phyloP scores from a whole-genome alignment of 2,329 filamentous ascomycete genomes.

The Pyrenophora seminiperda region DNA sequence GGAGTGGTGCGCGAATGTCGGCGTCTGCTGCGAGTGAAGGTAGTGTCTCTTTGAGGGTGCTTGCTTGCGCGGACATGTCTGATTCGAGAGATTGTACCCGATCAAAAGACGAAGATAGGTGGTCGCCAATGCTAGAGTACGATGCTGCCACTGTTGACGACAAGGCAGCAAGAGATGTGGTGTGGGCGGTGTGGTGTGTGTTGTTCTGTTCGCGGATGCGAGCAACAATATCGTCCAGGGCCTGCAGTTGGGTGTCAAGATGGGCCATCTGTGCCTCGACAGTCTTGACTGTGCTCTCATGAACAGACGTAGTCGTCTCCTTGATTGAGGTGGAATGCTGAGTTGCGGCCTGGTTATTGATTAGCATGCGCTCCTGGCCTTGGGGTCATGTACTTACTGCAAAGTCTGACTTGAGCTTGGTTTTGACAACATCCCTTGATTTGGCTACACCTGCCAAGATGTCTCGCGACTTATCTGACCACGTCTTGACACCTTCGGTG shows the following conservation, averaged over 20 bases:
- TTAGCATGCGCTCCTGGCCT: conserved; percentile 27
- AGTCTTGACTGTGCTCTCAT: conserved; percentile 86
- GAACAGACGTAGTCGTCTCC: conserved; percentile 80
- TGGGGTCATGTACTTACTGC: conserved; percentile 58
- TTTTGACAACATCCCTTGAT: conserved; percentile 79
- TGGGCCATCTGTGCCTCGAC: conserved; percentile 88
- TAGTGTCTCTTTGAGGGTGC: conserved; percentile 64
- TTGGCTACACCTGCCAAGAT: conserved; percentile 73
- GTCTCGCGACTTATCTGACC: conserved; percentile 70
- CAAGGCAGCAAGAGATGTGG: conserved; percentile 68
- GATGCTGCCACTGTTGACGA: conserved; percentile 72
- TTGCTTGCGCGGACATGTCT: conserved; percentile 67
- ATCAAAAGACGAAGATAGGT: conserved; percentile 71
- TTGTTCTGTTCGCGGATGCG: conserved; percentile 82
- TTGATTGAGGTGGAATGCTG: conserved; percentile 84
- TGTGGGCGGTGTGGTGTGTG: conserved; percentile 72
- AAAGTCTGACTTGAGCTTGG: conserved; percentile 85
- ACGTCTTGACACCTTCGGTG: conserved; percentile 72
- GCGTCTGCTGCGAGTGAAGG: conserved; percentile 61
- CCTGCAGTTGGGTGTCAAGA: conserved; percentile 85
- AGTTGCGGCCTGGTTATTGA: conserved; percentile 65
- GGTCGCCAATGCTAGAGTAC: conserved; percentile 71
- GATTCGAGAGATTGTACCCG: conserved; percentile 71
- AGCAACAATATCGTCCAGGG: conserved; percentile 87
- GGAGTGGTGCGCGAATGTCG: conserved; percentile 70